Evolutionary conservation across 768 basidiomycete genomes (phyloP).

Genomic region (Lactifluus hygrophoroides): DNA sequence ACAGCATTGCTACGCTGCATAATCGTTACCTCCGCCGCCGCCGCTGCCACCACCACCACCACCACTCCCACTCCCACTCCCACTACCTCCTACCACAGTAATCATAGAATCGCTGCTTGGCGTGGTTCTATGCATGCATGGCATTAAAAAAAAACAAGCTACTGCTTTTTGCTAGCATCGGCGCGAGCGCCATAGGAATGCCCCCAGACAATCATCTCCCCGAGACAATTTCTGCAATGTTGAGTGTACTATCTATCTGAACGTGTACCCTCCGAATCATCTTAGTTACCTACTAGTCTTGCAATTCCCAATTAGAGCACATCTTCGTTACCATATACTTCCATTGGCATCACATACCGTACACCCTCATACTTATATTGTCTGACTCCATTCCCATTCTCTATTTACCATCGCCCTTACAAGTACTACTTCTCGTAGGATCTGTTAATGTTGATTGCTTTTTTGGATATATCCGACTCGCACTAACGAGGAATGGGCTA

Average conservation of each 20-base stretch:
- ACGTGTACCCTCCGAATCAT: neutral
- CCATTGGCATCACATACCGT: neutral
- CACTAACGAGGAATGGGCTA: neutral
- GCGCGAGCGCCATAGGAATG: neutral
- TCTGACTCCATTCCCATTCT: neutral
- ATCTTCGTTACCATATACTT: neutral
- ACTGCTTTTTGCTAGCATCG: neutral
- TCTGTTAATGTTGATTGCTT: neutral
- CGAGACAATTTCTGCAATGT: neutral
- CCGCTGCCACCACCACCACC: too few relatives aligned
- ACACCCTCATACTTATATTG: neutral
- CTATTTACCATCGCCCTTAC: neutral
- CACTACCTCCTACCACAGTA: too few relatives aligned
- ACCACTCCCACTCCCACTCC: too few relatives aligned
- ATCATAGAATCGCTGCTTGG: neutral
- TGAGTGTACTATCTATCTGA: neutral
- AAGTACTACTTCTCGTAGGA: neutral
- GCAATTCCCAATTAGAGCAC: constrained; percentile 9
- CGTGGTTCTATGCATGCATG: neutral
- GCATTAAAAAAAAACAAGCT: neutral
- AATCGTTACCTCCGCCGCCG: neutral
- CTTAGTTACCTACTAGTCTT: neutral
- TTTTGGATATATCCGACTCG: neutral
- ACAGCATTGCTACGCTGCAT: neutral
- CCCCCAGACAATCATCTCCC: neutral